Evolutionary conservation across 169 alveolate genomes (phyloP).

Genomic region (Prorocentrum cordatum): DNA sequence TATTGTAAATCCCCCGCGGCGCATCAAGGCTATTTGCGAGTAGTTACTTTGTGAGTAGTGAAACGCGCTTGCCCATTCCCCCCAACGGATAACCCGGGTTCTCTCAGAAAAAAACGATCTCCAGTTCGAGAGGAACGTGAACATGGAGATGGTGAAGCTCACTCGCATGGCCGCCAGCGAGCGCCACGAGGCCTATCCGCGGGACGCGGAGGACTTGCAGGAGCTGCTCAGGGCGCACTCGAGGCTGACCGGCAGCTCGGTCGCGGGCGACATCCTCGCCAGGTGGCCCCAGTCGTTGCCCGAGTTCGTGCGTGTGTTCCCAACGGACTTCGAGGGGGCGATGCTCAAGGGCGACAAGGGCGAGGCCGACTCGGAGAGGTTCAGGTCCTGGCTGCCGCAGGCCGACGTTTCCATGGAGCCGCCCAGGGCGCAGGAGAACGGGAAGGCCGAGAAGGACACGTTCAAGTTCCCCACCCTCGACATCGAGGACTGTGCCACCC

Average conservation of each 20-base stretch:
- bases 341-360: too few relatives aligned
- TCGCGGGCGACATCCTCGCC: not conserved
- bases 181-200: not conserved
- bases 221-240: slow-evolving; percentile 23
- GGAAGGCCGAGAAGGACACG: not conserved
- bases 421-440: too few relatives aligned
- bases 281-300: slow-evolving; percentile 14
- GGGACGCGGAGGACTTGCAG: slow-evolving; percentile 2
- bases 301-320: slow-evolving; percentile 55
- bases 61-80: too few relatives aligned
- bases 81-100: too few relatives aligned
- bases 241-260: slow-evolving; percentile 31
- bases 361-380: not conserved
- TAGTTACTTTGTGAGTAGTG: too few relatives aligned
- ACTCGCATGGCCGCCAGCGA: not conserved
- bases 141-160: too few relatives aligned
- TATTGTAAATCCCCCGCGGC: too few relatives aligned
- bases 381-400: too few relatives aligned
- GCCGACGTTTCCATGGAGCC: too few relatives aligned
- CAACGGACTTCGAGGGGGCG: not conserved
- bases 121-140: too few relatives aligned
- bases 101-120: too few relatives aligned
- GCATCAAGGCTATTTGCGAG: too few relatives aligned
- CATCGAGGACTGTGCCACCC: slow-evolving; percentile 24
- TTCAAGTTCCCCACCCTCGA: not conserved